Percentiles rank a stretch among this genome's conserved stretches.
phyloP scores from a whole-genome alignment of 306 rosid species.

The Oemleria cerasiformis region DNA sequence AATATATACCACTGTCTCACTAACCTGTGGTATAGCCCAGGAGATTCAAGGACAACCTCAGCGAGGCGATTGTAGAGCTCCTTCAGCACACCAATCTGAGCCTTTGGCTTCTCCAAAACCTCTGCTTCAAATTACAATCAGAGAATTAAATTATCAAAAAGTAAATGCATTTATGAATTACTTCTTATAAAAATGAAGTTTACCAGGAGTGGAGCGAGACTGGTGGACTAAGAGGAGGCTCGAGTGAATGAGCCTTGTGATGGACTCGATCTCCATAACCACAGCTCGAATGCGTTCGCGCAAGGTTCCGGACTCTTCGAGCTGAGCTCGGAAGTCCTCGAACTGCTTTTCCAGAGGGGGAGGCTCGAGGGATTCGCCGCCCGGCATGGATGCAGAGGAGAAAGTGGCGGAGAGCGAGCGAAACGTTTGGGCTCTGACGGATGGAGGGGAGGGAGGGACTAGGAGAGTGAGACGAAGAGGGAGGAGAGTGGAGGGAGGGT shows the following conservation, averaged over 20 bases:
- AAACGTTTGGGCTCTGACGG: conserved; percentile 23
- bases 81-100: conserved; percentile 64
- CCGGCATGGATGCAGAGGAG: conserved; percentile 48
- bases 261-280: conserved; percentile 77
- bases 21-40: conserved; percentile 73
- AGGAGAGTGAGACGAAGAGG: conserved; percentile 11
- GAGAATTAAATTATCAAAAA: not conserved
- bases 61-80: conserved; percentile 71
- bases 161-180: not conserved
- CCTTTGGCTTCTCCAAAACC: conserved; percentile 73
- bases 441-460: conserved; percentile 12
- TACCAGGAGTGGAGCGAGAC: conserved; percentile 82
- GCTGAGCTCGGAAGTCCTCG: conserved; percentile 60
- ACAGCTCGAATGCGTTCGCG: conserved; percentile 77
- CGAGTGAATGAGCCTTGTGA: conserved; percentile 63
- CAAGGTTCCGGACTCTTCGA: conserved; percentile 62
- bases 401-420: conserved; percentile 17
- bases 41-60: conserved; percentile 52
- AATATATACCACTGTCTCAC: not conserved
- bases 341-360: conserved; percentile 70
- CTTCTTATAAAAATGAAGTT: too few relatives aligned
- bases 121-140: conserved; percentile 26
- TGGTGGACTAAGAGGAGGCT: conserved; percentile 82
- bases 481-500: conserved; percentile 13
- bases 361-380: conserved; percentile 33